Percentiles rank a stretch among this genome's conserved stretches.
Evolutionary conservation across 139 green algal genomes (phyloP).

Genomic region (Closterium sp.): DNA sequence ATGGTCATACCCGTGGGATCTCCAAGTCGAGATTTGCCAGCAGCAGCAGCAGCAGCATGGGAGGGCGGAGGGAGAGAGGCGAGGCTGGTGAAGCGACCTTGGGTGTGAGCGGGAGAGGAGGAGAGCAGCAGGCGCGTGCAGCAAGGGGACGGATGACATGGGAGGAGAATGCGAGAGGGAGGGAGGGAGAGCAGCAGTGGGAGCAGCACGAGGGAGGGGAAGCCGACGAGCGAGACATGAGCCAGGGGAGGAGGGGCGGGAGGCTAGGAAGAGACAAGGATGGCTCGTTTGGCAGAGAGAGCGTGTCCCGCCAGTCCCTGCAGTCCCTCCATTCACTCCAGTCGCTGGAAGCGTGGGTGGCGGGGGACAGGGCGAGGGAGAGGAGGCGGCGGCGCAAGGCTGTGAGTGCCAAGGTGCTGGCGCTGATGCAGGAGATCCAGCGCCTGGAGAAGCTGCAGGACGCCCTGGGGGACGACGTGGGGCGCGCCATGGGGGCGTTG

Average conservation of each 20-base stretch:
- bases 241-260: background rate
- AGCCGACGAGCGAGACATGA: background rate
- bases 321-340: background rate
- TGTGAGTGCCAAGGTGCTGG: background rate
- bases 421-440: conserved; percentile 37
- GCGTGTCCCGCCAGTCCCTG: background rate
- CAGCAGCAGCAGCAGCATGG: background rate
- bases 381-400: background rate
- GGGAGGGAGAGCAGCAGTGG: background rate
- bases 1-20: too few species aligned
- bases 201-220: background rate
- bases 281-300: background rate
- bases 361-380: background rate
- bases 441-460: conserved; percentile 50
- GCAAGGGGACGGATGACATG: background rate
- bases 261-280: background rate
- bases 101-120: too few species aligned
- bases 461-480: conserved; percentile 39
- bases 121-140: background rate
- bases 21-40: too few species aligned
- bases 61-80: background rate
- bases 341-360: background rate
- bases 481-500: conserved; percentile 33
- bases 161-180: background rate
- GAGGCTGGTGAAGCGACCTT: too few species aligned